A percentile compares a stretch with the other conserved stretches of the same genome.
phyloP scores from a whole-genome alignment of 2,329 filamentous ascomycete genomes.

The Aulographum hederae region DNA sequence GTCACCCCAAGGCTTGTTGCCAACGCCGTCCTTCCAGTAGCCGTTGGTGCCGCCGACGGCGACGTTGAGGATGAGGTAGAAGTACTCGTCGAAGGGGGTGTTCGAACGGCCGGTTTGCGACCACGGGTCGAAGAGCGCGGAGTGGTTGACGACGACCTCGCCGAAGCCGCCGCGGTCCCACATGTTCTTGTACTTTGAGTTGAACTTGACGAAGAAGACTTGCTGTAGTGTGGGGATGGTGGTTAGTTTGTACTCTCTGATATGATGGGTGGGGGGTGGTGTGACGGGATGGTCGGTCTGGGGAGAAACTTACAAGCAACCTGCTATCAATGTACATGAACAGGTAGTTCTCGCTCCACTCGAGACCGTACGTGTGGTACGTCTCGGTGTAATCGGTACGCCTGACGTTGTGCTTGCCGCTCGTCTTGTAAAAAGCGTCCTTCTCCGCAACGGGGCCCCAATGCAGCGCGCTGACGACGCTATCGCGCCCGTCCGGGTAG shows the following conservation, averaged over 20 bases:
- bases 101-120: constrained; percentile 18
- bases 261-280: too few relatives aligned
- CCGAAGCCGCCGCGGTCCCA: constrained; percentile 21
- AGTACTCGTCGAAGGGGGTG: constrained; percentile 33
- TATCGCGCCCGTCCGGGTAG: constrained; percentile 22
- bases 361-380: constrained; percentile 34
- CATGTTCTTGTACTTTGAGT: constrained; percentile 10
- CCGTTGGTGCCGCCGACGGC: constrained; percentile 31
- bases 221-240: constrained; percentile 1
- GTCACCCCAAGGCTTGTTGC: constrained; percentile 5
- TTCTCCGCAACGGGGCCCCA: constrained; percentile 21
- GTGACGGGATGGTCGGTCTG: too few relatives aligned
- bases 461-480: constrained; percentile 26
- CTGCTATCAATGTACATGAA: constrained; percentile 34
- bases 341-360: constrained; percentile 34
- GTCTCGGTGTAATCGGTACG: constrained; percentile 17
- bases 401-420: constrained; percentile 10
- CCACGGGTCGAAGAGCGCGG: constrained; percentile 26
- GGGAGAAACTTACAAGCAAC: constrained; percentile 9
- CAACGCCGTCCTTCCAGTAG: constrained; percentile 13
- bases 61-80: constrained; percentile 33
- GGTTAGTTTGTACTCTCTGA: constrained; percentile 7
- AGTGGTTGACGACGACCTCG: constrained; percentile 15
- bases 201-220: constrained; percentile 3
- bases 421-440: constrained; percentile 14